Conservation (phyloP, 2,329 filamentous ascomycete species). For the Alternaria gaisen region DNA sequence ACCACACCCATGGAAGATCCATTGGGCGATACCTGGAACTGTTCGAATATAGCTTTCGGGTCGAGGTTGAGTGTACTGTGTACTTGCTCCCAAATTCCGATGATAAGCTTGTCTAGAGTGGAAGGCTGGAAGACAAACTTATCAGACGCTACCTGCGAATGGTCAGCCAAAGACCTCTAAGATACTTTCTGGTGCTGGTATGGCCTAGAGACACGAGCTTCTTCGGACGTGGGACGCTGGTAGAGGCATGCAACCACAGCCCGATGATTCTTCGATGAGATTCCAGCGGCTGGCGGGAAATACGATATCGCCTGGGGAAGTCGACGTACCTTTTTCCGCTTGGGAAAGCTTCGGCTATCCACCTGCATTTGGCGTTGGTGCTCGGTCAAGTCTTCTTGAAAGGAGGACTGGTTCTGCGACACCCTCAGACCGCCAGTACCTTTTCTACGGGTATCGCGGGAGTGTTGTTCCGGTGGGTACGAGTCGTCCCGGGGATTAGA, state of each 20-base stretch:
- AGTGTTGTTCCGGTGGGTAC: conserved; percentile 10
- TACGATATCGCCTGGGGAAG: not conserved
- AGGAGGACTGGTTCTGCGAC: conserved; percentile 30
- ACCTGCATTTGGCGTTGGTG: conserved; percentile 47
- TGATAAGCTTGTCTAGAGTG: conserved; percentile 59
- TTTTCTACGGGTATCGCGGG: conserved; percentile 28
- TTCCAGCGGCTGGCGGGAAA: not conserved
- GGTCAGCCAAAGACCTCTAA: not conserved
- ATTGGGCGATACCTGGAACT: conserved; percentile 37
- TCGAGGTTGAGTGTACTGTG: conserved; percentile 55
- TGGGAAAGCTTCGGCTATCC: conserved; percentile 44
- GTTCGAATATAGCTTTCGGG: conserved; percentile 48
- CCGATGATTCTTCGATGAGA: not conserved
- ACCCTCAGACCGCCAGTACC: conserved; percentile 41
- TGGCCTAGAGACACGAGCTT: not conserved
- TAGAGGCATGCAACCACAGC: not conserved
- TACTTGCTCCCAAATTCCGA: conserved; percentile 61
- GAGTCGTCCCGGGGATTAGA: conserved; percentile 9
- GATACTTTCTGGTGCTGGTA: not conserved
- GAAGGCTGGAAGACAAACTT: conserved; percentile 57
- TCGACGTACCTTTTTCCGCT: conserved; percentile 38
- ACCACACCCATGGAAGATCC: conserved; percentile 22
- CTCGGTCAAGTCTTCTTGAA: conserved; percentile 42
- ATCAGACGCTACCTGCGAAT: conserved; percentile 32
- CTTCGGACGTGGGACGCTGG: not conserved